phyloP scores from a whole-genome alignment of 129 eudicot species.

The Gnaphalium uliginosum region DNA sequence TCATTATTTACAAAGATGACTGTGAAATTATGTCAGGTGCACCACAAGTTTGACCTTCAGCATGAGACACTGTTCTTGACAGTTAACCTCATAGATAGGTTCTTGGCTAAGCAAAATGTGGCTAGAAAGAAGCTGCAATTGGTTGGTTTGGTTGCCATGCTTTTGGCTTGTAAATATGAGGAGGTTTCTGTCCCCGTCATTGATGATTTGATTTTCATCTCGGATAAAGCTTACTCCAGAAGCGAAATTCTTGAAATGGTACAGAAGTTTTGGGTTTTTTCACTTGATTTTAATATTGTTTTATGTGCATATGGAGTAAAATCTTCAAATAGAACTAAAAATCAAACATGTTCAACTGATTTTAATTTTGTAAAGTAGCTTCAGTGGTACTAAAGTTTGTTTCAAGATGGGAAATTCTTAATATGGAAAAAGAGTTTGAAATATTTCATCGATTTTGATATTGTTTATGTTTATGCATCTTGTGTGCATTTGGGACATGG shows the following conservation, averaged over 20 bases:
- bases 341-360: neutral
- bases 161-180: conserved; percentile 94
- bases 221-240: conserved; percentile 81
- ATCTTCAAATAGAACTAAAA: conserved; percentile 17
- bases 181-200: conserved; percentile 87
- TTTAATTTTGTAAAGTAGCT: conserved; percentile 16
- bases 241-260: conserved; percentile 93
- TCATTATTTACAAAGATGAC: conserved; percentile 11
- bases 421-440: neutral
- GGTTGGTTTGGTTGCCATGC: conserved; percentile 87
- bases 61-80: conserved; percentile 88
- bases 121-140: conserved; percentile 84
- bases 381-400: neutral
- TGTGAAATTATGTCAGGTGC: conserved; percentile 55
- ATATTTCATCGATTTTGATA: neutral
- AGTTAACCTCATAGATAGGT: conserved; percentile 81
- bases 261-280: neutral
- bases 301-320: neutral
- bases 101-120: conserved; percentile 58
- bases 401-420: neutral
- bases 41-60: conserved; percentile 80
- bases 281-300: conserved; percentile 20
- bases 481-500: neutral
- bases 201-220: conserved; percentile 81
- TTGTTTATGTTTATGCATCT: neutral